A percentile compares a stretch with the other conserved stretches of the same genome.
Conservation (phyloP, 768 basidiomycete genomes). For the Serendipita sp. region DNA sequence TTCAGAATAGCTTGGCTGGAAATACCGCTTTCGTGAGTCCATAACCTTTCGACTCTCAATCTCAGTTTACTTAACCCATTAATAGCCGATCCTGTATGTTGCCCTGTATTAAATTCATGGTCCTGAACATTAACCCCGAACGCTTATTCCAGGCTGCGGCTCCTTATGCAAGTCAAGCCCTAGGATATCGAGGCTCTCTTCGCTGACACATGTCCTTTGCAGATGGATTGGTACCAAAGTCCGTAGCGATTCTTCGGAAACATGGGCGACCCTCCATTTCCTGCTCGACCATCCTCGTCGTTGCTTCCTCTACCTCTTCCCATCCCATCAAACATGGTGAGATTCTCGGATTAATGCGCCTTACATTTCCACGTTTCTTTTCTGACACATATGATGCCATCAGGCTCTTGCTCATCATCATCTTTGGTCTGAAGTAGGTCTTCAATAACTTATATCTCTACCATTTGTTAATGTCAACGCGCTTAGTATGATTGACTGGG, state of each 20-base stretch:
- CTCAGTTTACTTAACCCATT: background rate
- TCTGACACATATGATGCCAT: conserved; percentile 15
- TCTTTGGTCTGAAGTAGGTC: background rate
- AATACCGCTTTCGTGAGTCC: conserved; percentile 82
- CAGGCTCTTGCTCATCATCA: background rate
- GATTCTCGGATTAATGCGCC: conserved; percentile 11
- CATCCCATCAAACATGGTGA: conserved; percentile 22
- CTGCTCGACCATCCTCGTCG: conserved; percentile 24
- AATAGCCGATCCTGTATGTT: conserved; percentile 70
- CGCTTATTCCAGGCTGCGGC: background rate
- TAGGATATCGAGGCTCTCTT: background rate
- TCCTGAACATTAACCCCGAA: too few relatives aligned
- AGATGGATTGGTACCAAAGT: conserved; percentile 19
- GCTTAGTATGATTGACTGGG: conserved; percentile 23
- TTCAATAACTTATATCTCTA: background rate
- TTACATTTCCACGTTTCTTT: conserved; percentile 15
- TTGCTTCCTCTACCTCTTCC: conserved; percentile 22
- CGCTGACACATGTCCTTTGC: background rate
- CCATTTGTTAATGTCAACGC: background rate
- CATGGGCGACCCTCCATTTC: conserved; percentile 21
- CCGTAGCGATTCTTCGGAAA: conserved; percentile 15
- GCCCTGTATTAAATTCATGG: too few relatives aligned
- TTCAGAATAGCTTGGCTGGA: conserved; percentile 51
- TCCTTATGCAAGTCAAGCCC: background rate
- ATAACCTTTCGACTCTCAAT: background rate